Base-by-base conservation (phyloP, 2,329 filamentous ascomycete genomes). In the Botryotinia narcissicola region DNA sequence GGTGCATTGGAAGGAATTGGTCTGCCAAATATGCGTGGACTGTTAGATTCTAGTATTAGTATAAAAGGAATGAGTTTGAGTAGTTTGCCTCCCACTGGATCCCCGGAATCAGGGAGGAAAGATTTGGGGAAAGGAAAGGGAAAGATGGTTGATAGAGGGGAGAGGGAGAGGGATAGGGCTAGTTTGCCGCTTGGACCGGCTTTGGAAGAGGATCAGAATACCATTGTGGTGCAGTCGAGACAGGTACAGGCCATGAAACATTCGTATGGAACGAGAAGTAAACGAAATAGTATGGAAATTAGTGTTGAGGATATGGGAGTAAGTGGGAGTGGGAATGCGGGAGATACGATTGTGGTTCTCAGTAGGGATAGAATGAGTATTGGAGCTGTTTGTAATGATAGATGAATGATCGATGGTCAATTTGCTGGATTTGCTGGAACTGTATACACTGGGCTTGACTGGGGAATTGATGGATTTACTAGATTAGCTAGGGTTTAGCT, bases 321-420 rank as follows among this genome's bases (percentile, higher is more conserved):
- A 7, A 8, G 16, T 44, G 51, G 35, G 25, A 10, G 22, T 22
- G 16, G n/a, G n/a, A 40, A 6, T 46, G 29, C 22, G 18, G 46
- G 29, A 10, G 71, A 72, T 35, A 68, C 71, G n/a, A 67, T 54
- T 68, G 35, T 54, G 8, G 44, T 72, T 35, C 51, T 57, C 16
- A 57, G 18, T 57, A 64, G 44, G 7, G 51, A 72, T 60, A 46
- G 48, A n/a, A 72, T 72, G 71, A 68, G 62, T 5, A 72, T 72
- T 40, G 71, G 42, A 9, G 71, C 71, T 25, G 71, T 72, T 25
- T 72, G 71, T 68, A 72, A 72, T 32, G 71, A 72, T 67, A 44
- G 70, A 67, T 72, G 35, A 70, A 29, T 62, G 29, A 22, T 57
- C 4, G 35, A 37, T 37, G 25, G 32, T 54, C 8, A 46, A 54